Evolutionary conservation across 306 rosid genomes (phyloP).

Genomic region (Herpetospermum pedunculosum): DNA sequence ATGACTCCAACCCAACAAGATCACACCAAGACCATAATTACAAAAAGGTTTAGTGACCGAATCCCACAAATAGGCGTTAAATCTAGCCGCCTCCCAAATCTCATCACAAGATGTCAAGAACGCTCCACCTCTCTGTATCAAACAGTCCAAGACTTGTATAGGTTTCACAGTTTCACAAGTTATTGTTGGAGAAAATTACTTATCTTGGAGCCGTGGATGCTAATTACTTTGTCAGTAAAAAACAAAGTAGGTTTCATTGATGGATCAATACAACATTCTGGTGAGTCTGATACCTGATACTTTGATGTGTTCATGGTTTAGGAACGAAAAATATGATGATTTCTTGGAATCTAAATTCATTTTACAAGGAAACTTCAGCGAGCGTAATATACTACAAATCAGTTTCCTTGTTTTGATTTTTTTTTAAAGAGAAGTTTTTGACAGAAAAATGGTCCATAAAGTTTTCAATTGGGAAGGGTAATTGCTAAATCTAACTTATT

Average conservation of each 20-base stretch:
- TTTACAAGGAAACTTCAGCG: neutral
- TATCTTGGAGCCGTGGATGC: neutral
- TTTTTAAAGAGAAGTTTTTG: neutral
- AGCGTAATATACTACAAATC: neutral
- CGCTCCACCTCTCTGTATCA: too few species aligned
- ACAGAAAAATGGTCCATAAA: neutral
- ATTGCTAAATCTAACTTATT: neutral
- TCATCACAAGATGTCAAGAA: too few species aligned
- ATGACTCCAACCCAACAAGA: too few species aligned
- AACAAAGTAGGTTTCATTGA: neutral
- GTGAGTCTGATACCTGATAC: neutral
- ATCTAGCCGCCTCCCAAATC: too few species aligned
- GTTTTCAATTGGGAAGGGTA: neutral
- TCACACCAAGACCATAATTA: too few species aligned
- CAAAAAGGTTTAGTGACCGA: too few species aligned
- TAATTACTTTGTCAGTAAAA: neutral
- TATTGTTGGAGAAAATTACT: neutral
- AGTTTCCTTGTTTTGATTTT: neutral
- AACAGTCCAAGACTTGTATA: neutral
- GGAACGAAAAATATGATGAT: neutral
- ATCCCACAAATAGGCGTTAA: too few species aligned
- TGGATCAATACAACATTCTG: neutral
- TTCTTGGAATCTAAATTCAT: neutral
- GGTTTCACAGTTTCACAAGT: neutral
- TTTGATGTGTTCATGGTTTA: neutral